Evolutionary conservation across 2,329 filamentous ascomycete species (phyloP).

Genomic region (Alternaria infectoria): DNA sequence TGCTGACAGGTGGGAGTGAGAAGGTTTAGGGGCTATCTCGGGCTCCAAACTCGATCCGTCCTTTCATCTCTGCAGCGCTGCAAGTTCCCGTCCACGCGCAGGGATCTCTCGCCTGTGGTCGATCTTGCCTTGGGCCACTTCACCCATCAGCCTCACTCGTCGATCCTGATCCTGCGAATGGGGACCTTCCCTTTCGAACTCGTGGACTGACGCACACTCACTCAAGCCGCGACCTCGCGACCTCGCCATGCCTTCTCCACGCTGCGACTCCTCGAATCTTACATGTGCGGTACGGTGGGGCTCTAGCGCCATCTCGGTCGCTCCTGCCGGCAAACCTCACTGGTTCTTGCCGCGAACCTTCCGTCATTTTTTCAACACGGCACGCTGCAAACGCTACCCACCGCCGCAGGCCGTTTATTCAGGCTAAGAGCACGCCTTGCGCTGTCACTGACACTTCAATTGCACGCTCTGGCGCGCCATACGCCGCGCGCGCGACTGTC

Average conservation of each 20-base stretch:
- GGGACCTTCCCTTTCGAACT: conserved; percentile 1
- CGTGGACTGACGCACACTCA: not conserved
- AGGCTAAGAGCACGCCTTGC: conserved; percentile 6
- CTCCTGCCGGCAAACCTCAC: conserved; percentile 33
- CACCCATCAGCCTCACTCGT: conserved; percentile 44
- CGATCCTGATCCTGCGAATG: conserved; percentile 35
- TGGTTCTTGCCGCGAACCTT: conserved; percentile 26
- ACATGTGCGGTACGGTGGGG: conserved; percentile 3
- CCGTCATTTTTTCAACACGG: conserved; percentile 20
- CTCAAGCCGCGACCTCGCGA: conserved; percentile 6
- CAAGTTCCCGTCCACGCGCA: conserved; percentile 33
- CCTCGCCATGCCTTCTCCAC: conserved; percentile 1
- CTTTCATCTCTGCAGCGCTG: conserved; percentile 37
- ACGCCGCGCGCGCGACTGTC: conserved; percentile 7
- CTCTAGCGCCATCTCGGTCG: conserved; percentile 22
- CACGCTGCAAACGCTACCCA: conserved; percentile 15
- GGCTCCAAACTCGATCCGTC: conserved; percentile 34
- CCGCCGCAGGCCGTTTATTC: conserved; percentile 6
- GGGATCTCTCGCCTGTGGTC: conserved; percentile 16
- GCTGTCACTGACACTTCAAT: conserved; percentile 8
- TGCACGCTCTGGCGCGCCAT: conserved; percentile 8
- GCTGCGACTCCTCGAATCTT: conserved; percentile 11
- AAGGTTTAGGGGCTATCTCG: conserved; percentile 39
- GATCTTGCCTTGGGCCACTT: conserved; percentile 21
- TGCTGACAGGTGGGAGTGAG: not conserved